phyloP scores from a whole-genome alignment of 495 filamentous ascomycete species.

The Platismatia glauca region DNA sequence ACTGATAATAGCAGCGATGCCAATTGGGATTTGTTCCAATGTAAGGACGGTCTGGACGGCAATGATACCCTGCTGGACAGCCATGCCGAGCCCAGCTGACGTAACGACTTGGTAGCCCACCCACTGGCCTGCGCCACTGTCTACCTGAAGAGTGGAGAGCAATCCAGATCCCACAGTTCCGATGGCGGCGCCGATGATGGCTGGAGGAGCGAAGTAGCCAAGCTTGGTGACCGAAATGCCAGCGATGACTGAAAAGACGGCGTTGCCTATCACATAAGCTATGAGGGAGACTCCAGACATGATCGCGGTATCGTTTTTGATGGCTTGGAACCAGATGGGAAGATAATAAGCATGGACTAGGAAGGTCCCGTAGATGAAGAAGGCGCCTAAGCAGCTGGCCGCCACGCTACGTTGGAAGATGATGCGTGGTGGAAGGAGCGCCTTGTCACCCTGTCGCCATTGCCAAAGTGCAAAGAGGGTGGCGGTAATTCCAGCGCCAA shows the following conservation, averaged over 20 bases:
- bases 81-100: conserved; percentile 30
- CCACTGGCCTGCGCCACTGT: conserved; percentile 46
- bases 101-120: conserved; percentile 53
- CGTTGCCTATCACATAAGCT: conserved; percentile 37
- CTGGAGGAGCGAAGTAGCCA: conserved; percentile 58
- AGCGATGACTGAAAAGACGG: conserved; percentile 36
- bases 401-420: conserved; percentile 31
- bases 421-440: conserved; percentile 32
- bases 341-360: conserved; percentile 49
- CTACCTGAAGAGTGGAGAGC: conserved; percentile 46
- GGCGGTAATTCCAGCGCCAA: conserved; percentile 29
- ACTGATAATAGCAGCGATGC: conserved; percentile 45
- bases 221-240: conserved; percentile 45
- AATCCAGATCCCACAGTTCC: conserved; percentile 53
- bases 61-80: conserved; percentile 30
- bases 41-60: conserved; percentile 35
- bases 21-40: conserved; percentile 30
- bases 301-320: conserved; percentile 28
- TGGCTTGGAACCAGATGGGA: conserved; percentile 71
- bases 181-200: conserved; percentile 43
- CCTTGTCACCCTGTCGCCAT: conserved; percentile 32
- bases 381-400: conserved; percentile 24
- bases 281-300: conserved; percentile 32
- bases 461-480: conserved; percentile 28
- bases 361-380: conserved; percentile 24